These are phyloP conservation scores for Tetracladium setigerum DNA, from an alignment of 495 filamentous ascomycete species.

Conservation along the genomic window DNA sequence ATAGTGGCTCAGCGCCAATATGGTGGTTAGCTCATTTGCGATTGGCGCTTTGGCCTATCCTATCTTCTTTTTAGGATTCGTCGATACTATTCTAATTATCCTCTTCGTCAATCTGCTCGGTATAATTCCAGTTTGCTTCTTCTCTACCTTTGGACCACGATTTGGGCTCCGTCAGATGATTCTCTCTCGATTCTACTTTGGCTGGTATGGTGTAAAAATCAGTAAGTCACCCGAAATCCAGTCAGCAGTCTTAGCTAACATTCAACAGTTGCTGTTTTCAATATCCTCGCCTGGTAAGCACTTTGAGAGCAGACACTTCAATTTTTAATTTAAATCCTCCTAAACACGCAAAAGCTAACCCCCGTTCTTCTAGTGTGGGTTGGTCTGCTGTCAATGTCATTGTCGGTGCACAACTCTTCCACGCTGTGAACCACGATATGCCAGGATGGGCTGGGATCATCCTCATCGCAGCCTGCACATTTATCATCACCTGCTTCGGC, in stretches of 20 bases:
- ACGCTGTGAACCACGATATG: slow-evolving; percentile 64
- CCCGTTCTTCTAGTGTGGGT: no score
- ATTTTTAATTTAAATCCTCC: no score
- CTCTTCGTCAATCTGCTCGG: slow-evolving; percentile 75
- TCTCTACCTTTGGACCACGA: slow-evolving; percentile 67
- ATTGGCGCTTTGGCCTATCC: slow-evolving; percentile 66
- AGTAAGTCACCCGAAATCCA: slow-evolving; percentile 37
- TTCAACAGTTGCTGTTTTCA: slow-evolving; percentile 58
- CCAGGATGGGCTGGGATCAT: slow-evolving; percentile 73
- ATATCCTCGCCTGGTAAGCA: slow-evolving; percentile 72
- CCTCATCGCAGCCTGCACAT: slow-evolving; percentile 64
- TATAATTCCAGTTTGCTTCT: slow-evolving; percentile 68
- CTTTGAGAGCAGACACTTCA: no score
- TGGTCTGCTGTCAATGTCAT: slow-evolving; percentile 69
- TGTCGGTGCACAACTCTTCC: slow-evolving; percentile 74
- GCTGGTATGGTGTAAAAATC: slow-evolving; percentile 63
- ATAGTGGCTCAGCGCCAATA: slow-evolving; percentile 79
- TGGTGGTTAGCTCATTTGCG: slow-evolving; percentile 77
- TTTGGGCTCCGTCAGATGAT: slow-evolving; percentile 85
- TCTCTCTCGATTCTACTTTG: slow-evolving; percentile 76
- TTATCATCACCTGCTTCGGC: slow-evolving; percentile 65
- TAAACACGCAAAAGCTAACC: no score
- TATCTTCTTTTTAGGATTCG: slow-evolving; percentile 62
- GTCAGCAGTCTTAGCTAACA: neutral
- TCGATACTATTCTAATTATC: slow-evolving; percentile 69